Base-by-base conservation (phyloP, 495 filamentous ascomycete genomes). In the Trichoderma parareesei region DNA sequence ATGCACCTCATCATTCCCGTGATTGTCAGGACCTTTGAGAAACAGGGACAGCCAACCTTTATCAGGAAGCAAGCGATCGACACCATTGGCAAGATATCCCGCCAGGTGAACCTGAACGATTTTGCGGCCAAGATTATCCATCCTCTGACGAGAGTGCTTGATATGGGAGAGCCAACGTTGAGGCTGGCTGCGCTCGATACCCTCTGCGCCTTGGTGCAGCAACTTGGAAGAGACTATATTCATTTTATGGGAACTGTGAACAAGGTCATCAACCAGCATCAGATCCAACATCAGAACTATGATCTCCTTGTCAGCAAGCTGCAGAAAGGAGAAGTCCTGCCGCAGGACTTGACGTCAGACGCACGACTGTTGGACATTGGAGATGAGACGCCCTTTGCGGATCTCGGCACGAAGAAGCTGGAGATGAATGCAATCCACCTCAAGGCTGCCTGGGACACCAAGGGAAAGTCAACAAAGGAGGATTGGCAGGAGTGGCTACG, bases 401-500 rank as follows among this genome's bases (percentile, higher is more conserved):
- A 98, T 68, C 90, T 93, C 43, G 86, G 86, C 8, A 90, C 88
- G 62, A 98, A 97, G 81, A 97, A 97, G 76, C 82, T 97, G 61
- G 91, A 92, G 43, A 90, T 97, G 64, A 99, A 98, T 69, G 92
- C 97, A 63, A 90, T 97, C 70, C 94, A 99, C 79, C 82, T 99
- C 10, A 97, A 97, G 73, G 90, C 91, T 66, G 94, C 95, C 1
- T 99, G 95, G 94, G 95, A 98, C 69, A 92, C 95, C 4, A 90
- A 86, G 43, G 90, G 94, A 64, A 94, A 96, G 72, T 96, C 94
- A 18, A 99, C 94, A 2, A 87, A 90, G 60, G 94, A 99, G 72
- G 94, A 99, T 75, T 99, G 94, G 94, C 90, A 95, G 67, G 94
- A 99, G 75, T 99, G 94, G 94, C 96, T 97, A 74, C 84, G 95